Evolutionary conservation across 1,284 basidiomycete genomes (phyloP).

Genomic region (Taiwanofungus camphoratus): DNA sequence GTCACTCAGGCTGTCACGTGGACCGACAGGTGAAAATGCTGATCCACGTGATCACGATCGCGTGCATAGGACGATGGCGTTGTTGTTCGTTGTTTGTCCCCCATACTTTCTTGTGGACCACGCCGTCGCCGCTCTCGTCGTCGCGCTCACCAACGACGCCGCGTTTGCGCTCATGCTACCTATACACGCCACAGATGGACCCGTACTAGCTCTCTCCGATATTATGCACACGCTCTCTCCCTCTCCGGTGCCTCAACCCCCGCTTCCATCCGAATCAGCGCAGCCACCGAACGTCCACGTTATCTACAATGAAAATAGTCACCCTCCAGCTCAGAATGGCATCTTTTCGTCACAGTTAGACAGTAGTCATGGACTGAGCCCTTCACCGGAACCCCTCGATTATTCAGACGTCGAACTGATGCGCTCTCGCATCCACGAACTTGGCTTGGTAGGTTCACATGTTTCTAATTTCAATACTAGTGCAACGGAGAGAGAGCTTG

Average conservation of each 20-base stretch:
- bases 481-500: conserved; percentile 45
- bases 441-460: conserved; percentile 17
- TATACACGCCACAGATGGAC: conserved; percentile 20
- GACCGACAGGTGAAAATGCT: neutral
- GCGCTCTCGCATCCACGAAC: conserved; percentile 24
- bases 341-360: neutral
- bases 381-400: conserved; percentile 29
- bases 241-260: conserved; percentile 28
- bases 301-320: neutral
- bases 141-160: conserved; percentile 15
- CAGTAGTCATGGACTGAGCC: conserved; percentile 1
- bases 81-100: conserved; percentile 19
- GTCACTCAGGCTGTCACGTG: neutral
- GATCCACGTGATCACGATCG: conserved; percentile 6
- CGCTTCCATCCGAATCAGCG: conserved; percentile 7
- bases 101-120: conserved; percentile 9
- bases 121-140: neutral
- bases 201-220: conserved; percentile 34
- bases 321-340: neutral
- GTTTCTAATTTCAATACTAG: conserved; percentile 16
- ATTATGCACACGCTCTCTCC: conserved; percentile 37
- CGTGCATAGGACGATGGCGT: conserved; percentile 15
- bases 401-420: conserved; percentile 28
- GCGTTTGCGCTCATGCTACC: conserved; percentile 13
- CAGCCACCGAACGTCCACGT: neutral